These are phyloP conservation scores for Eutrema heterophyllum DNA, from an alignment of 345 rosid species.

Conservation along the genomic window DNA sequence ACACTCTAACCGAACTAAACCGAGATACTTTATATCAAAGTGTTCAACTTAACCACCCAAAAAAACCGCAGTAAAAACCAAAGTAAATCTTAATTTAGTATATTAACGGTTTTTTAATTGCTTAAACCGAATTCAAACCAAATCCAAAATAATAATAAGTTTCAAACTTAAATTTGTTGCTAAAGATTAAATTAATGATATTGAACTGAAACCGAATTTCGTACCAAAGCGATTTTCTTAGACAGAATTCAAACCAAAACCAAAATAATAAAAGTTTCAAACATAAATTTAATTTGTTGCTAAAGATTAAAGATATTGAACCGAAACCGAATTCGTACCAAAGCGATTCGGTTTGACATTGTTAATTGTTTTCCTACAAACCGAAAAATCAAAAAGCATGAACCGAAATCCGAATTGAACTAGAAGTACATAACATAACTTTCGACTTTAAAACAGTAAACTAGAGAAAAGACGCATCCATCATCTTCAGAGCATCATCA, in stretches of 20 bases:
- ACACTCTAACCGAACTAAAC: conserved; percentile 6
- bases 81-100: neutral
- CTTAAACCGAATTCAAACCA: neutral
- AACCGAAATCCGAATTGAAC: neutral
- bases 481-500: conserved; percentile 13
- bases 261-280: neutral
- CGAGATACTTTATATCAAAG: neutral
- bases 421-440: neutral
- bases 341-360: conserved; percentile 4
- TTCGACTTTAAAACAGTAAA: neutral
- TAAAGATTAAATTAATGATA: neutral
- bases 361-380: neutral
- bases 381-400: neutral
- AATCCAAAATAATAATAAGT: neutral
- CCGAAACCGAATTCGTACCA: neutral
- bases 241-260: neutral
- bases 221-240: neutral
- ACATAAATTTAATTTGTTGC: neutral
- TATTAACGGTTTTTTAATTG: neutral
- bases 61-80: neutral
- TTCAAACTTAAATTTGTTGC: neutral
- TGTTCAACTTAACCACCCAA: neutral
- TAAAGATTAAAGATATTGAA: neutral
- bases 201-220: neutral
- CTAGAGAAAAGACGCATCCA: neutral